A percentile compares a stretch with the other conserved stretches of the same genome.
Evolutionary conservation across 2,329 filamentous ascomycete species (phyloP).

Genomic region (Aureobasidium subglaciale): DNA sequence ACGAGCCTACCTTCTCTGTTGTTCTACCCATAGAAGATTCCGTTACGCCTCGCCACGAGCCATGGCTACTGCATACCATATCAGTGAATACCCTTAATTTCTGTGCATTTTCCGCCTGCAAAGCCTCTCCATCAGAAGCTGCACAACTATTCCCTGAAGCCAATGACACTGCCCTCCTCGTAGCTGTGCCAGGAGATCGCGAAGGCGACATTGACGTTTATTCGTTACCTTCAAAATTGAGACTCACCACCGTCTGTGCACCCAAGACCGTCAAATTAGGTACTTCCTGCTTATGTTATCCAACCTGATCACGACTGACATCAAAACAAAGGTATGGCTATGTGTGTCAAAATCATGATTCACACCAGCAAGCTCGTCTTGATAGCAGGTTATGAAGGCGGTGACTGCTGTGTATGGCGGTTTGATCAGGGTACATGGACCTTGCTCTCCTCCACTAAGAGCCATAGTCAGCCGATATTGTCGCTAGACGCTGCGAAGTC

Average conservation of each 20-base stretch:
- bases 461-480: conserved; percentile 74
- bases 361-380: conserved; percentile 49
- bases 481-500: conserved; percentile 44
- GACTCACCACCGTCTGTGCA: conserved; percentile 54
- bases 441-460: conserved; percentile 55
- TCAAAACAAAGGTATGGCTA: conserved; percentile 68
- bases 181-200: conserved; percentile 63
- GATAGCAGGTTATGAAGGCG: conserved; percentile 78
- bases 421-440: conserved; percentile 41
- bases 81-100: conserved; percentile 94
- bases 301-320: conserved; percentile 39
- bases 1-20: conserved; percentile 60
- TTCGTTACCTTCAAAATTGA: conserved; percentile 64
- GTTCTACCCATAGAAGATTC: conserved; percentile 61
- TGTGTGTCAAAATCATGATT: conserved; percentile 61
- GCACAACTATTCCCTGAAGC: not conserved
- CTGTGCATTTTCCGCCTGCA: conserved; percentile 68
- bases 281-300: conserved; percentile 19
- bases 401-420: conserved; percentile 53
- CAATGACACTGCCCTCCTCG: conserved; percentile 38
- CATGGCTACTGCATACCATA: conserved; percentile 79
- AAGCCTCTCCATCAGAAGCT: conserved; percentile 6
- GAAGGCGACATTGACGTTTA: conserved; percentile 68
- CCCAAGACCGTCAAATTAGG: conserved; percentile 40
- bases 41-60: conserved; percentile 48